Evolutionary conservation across 2,329 filamentous ascomycete species (phyloP), one percentile per base, ranked within the genome.

Genomic region (Fusarium sp.): DNA sequence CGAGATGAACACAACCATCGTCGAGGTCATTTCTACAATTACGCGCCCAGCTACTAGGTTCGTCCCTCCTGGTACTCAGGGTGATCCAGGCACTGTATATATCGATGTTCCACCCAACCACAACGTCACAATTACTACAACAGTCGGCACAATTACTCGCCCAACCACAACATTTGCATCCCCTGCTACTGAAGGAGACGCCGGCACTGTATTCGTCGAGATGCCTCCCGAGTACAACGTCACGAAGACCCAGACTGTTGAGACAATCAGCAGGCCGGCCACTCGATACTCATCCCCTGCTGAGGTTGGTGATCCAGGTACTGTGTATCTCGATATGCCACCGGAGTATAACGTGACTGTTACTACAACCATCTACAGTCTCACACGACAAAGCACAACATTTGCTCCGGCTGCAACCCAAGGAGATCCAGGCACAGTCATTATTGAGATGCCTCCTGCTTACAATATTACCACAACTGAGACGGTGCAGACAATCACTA

Each of bases 141-240:
- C 49, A 5, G 40, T 69, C 36, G 69, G 52, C 47, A 66, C 66
- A 3, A 62, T 65, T 37, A 66, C 56, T 28, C 38, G 54, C 9
- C 51, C 41, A 11, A 69, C 33, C 16, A 69, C 65, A 16, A 69
- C 65, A 2, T 69, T 57, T 52, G 50, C 38, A 8, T 16, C 51
- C 2, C 38, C 44, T 11, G 65, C 65, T 13, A 67, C 58, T 11
- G 42, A 64, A 31, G 65, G 62, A 2, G 62, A 66, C 33, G 38
- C 55, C 7, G 63, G 63, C n/a, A 66, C 63, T 1, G 44, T 66
- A 4, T 38, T 67, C 2, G 34, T 67, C 8, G 37, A 67, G 40
- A 47, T 52, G 51, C 64, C 64, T 4, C 64, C 62, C 2, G 62
- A 66, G 28, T 50, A 55, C 13, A 66, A 66, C 8, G 41, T 66